Evolutionary conservation across 805 yeast species (phyloP).

Genomic region (Yarrowia yakushimensis): DNA sequence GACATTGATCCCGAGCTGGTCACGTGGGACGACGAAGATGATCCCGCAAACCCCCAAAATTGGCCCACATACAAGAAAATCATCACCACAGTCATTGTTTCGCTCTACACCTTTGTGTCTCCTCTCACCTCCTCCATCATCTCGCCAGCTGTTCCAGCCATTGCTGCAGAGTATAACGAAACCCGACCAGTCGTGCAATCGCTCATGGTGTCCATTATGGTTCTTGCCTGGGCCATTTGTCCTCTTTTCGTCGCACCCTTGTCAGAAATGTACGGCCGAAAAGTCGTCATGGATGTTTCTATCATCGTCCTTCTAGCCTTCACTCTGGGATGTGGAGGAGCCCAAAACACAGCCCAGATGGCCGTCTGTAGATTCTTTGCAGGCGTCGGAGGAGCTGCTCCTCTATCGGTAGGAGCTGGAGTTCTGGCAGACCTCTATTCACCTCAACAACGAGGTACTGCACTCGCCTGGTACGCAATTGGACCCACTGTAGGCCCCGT

Average conservation of each 20-base stretch:
- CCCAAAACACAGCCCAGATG: constrained; percentile 53
- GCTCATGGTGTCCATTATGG: constrained; percentile 58
- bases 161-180: constrained; percentile 46
- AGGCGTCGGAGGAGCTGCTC: constrained; percentile 66
- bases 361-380: constrained; percentile 58
- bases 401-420: constrained; percentile 68
- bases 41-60: constrained; percentile 61
- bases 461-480: constrained; percentile 54
- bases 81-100: constrained; percentile 46
- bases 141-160: constrained; percentile 56
- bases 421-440: constrained; percentile 59
- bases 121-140: constrained; percentile 62
- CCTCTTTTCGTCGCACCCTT: constrained; percentile 66
- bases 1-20: constrained; percentile 61
- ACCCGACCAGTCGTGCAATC: constrained; percentile 45
- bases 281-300: constrained; percentile 51
- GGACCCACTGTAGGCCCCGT: constrained; percentile 64
- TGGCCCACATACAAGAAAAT: constrained; percentile 49
- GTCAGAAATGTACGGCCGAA: constrained; percentile 64
- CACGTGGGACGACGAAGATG: constrained; percentile 63
- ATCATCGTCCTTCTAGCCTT: constrained; percentile 45
- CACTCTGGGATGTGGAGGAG: constrained; percentile 57
- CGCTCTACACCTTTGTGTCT: constrained; percentile 54
- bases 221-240: constrained; percentile 67
- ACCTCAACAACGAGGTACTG: constrained; percentile 50